Conservation (phyloP, 2,329 filamentous ascomycete genomes). For the Nemania sp. region DNA sequence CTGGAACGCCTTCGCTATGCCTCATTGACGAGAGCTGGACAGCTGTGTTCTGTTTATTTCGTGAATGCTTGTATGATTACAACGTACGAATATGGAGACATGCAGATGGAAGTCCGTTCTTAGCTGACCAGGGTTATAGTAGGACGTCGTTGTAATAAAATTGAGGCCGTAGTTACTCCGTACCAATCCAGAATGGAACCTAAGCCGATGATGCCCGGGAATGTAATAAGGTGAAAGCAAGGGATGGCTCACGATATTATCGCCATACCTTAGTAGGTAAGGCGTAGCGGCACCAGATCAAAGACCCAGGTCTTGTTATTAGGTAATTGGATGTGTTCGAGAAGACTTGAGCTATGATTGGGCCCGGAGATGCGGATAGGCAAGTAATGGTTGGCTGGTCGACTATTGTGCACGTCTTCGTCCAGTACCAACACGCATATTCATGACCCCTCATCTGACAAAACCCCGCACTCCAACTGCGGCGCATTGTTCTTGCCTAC, state of each 20-base stretch:
- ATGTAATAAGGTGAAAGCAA: slow-evolving; percentile 14
- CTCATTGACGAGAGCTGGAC: not conserved
- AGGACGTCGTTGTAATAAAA: slow-evolving; percentile 4
- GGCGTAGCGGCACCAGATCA: not conserved
- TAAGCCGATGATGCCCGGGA: slow-evolving; percentile 6
- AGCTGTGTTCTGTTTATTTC: not conserved
- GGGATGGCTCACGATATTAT: slow-evolving; percentile 1
- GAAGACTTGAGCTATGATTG: no score
- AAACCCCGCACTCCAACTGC: slow-evolving; percentile 20
- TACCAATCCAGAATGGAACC: no score
- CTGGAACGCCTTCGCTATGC: not conserved
- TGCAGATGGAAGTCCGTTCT: no score
- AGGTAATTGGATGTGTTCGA: slow-evolving; percentile 2
- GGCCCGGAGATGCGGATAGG: slow-evolving; percentile 20
- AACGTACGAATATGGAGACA: no score
- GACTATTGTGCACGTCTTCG: not conserved
- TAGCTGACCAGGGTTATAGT: slow-evolving; percentile 8
- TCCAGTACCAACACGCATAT: not conserved
- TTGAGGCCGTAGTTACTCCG: not conserved
- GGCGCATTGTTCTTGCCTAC: slow-evolving; percentile 2
- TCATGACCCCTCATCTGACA: slow-evolving; percentile 19
- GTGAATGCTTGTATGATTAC: no score
- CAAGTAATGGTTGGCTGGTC: slow-evolving; percentile 6
- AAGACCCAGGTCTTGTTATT: not conserved
- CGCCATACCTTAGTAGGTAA: slow-evolving; percentile 2